A percentile compares a stretch with the other conserved stretches of the same genome.
These are phyloP conservation scores for Ogataea pini DNA, from an alignment of 805 yeast species.

Conservation along the genomic window DNA sequence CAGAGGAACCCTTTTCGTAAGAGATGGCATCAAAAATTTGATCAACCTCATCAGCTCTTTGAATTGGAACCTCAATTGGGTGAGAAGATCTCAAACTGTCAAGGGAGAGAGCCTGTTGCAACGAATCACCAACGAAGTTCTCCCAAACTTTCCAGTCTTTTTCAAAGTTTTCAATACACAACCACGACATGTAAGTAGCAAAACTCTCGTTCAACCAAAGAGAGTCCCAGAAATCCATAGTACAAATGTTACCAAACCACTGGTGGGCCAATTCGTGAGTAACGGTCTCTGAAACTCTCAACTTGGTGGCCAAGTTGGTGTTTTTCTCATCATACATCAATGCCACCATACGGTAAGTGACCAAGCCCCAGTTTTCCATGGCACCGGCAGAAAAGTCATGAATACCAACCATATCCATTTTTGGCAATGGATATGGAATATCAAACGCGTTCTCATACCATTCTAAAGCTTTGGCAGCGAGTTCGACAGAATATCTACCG, in stretches of 20 bases:
- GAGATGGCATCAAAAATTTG: constrained; percentile 85
- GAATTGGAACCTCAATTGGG: constrained; percentile 85
- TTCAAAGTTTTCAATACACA: constrained; percentile 66
- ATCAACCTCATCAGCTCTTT: constrained; percentile 75
- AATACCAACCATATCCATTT: constrained; percentile 78
- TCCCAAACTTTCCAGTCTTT: constrained; percentile 83
- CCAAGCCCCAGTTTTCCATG: constrained; percentile 90
- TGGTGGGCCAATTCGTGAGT: constrained; percentile 92
- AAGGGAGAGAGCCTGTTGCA: constrained; percentile 52
- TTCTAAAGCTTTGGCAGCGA: constrained; percentile 55
- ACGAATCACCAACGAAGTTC: constrained; percentile 54
- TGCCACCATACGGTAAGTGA: constrained; percentile 65
- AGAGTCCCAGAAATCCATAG: constrained; percentile 95
- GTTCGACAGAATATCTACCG: constrained; percentile 49
- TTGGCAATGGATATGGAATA: constrained; percentile 73
- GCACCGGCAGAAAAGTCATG: constrained; percentile 83
- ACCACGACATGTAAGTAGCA: constrained; percentile 84
- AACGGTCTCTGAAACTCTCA: constrained; percentile 79
- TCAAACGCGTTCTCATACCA: constrained; percentile 51
- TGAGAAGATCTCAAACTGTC: constrained; percentile 70
- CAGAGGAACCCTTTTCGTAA: constrained; percentile 78
- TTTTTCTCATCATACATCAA: constrained; percentile 49
- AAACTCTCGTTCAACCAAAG: constrained; percentile 89
- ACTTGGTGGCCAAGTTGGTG: constrained; percentile 54
- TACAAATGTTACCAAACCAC: constrained; percentile 89